Evolutionary conservation across 495 filamentous ascomycete species (phyloP).

Genomic region (Melanomma pulvis-pyrius): DNA sequence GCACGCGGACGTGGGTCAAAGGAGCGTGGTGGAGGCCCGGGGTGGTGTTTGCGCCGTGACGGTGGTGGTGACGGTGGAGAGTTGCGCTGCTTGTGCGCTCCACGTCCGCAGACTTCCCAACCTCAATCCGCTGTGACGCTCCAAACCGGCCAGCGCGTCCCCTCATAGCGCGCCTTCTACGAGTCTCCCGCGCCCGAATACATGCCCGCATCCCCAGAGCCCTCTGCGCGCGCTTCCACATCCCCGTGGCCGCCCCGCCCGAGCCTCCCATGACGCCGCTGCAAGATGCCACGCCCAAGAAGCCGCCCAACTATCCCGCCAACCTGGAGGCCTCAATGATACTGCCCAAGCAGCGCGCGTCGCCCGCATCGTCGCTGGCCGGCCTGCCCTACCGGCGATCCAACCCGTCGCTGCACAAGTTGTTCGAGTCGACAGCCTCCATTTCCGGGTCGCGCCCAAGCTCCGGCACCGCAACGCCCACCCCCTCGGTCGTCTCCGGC

Average conservation of each 20-base stretch:
- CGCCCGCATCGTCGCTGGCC: slow-evolving; percentile 51
- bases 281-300: slow-evolving; percentile 62
- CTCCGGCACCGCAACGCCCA: slow-evolving; percentile 44
- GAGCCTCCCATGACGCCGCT: slow-evolving; percentile 60
- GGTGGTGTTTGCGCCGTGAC: not conserved
- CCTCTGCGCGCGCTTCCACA: slow-evolving; percentile 24
- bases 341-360: slow-evolving; percentile 57
- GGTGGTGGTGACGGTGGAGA: not conserved
- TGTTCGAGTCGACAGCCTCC: slow-evolving; percentile 49
- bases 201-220: slow-evolving; percentile 24
- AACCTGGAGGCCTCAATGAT: slow-evolving; percentile 56
- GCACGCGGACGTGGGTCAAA: slow-evolving; percentile 1
- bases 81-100: not conserved
- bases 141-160: not conserved
- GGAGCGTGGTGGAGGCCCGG: not conserved
- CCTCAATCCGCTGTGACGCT: not conserved
- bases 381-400: slow-evolving; percentile 47
- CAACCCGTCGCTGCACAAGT: slow-evolving; percentile 48
- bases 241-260: slow-evolving; percentile 30
- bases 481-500: slow-evolving; percentile 34
- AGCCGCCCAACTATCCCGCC: slow-evolving; percentile 63
- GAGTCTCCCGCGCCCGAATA: slow-evolving; percentile 16
- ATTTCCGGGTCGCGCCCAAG: slow-evolving; percentile 40
- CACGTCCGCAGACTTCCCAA: not conserved
- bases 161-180: not conserved